Evolutionary conservation across 169 alveolate genomes (phyloP).

Genomic region (Miamiensis avidus): DNA sequence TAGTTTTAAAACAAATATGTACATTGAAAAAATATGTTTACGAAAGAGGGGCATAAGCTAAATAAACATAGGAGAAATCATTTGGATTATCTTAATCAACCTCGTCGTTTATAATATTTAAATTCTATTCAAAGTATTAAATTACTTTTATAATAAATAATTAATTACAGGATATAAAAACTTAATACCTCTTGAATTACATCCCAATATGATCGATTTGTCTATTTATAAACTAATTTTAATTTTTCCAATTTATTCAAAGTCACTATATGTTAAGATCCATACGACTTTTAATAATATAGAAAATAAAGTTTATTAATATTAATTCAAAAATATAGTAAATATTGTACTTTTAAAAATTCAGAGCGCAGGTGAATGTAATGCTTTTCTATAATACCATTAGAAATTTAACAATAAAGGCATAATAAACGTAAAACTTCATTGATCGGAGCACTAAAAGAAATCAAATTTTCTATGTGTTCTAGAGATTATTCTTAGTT

Average conservation of each 20-base stretch:
- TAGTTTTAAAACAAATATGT: background rate
- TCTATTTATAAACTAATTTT: slow-evolving; percentile 28
- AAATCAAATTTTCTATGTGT: slow-evolving; percentile 31
- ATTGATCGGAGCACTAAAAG: slow-evolving; percentile 1
- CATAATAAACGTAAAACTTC: slow-evolving; percentile 28
- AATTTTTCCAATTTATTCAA: slow-evolving; percentile 23
- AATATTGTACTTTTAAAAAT: background rate
- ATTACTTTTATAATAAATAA: background rate
- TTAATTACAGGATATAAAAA: background rate
- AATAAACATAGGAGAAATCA: slow-evolving; percentile 67
- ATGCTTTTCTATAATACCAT: slow-evolving; percentile 13
- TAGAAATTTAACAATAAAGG: slow-evolving; percentile 24
- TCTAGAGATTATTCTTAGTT: slow-evolving; percentile 10
- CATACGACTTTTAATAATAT: background rate
- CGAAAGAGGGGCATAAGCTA: slow-evolving; percentile 78
- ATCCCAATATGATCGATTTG: slow-evolving; percentile 9
- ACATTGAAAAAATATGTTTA: background rate
- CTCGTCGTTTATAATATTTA: slow-evolving; percentile 57
- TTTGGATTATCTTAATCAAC: slow-evolving; percentile 51
- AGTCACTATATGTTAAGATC: slow-evolving; percentile 17
- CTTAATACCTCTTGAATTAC: slow-evolving; percentile 8
- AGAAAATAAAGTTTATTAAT: too few species aligned
- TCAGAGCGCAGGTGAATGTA: background rate
- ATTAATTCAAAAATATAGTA: too few species aligned
- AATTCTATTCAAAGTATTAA: slow-evolving; percentile 3